These are phyloP conservation scores for Pseudognaphalium luteoalbum DNA, from an alignment of 129 eudicot species.

Conservation along the genomic window DNA sequence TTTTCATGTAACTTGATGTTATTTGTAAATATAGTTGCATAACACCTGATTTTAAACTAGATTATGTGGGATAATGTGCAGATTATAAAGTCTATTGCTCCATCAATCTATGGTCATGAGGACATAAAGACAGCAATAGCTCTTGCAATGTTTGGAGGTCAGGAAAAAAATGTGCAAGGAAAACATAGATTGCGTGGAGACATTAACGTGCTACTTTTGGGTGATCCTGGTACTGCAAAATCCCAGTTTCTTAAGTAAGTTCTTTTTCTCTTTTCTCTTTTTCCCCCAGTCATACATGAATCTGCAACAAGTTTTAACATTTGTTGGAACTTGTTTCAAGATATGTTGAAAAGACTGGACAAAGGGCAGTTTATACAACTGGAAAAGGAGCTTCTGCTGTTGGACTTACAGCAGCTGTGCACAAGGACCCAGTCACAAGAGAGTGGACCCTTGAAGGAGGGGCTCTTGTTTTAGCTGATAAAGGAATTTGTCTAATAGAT, in stretches of 20 bases:
- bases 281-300: neutral
- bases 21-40: neutral
- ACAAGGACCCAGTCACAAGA: constrained; percentile 94
- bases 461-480: constrained; percentile 96
- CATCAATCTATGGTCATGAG: constrained; percentile 96
- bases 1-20: neutral
- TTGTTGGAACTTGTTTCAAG: constrained; percentile 33
- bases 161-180: constrained; percentile 88
- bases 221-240: constrained; percentile 99
- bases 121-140: constrained; percentile 95
- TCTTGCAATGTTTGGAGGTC: constrained; percentile 99
- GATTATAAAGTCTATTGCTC: constrained; percentile 95
- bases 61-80: constrained; percentile 30
- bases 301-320: neutral
- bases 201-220: constrained; percentile 84
- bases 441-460: constrained; percentile 99
- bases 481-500: constrained; percentile 92
- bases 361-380: constrained; percentile 95
- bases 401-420: constrained; percentile 98
- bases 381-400: constrained; percentile 99
- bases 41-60: neutral
- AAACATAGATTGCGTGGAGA: constrained; percentile 90
- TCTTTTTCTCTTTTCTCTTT: neutral
- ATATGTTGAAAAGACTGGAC: constrained; percentile 98
- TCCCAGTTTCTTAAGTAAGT: constrained; percentile 96